Evolutionary conservation across 495 filamentous ascomycete species (phyloP).

Genomic region (Penicillium parvum): DNA sequence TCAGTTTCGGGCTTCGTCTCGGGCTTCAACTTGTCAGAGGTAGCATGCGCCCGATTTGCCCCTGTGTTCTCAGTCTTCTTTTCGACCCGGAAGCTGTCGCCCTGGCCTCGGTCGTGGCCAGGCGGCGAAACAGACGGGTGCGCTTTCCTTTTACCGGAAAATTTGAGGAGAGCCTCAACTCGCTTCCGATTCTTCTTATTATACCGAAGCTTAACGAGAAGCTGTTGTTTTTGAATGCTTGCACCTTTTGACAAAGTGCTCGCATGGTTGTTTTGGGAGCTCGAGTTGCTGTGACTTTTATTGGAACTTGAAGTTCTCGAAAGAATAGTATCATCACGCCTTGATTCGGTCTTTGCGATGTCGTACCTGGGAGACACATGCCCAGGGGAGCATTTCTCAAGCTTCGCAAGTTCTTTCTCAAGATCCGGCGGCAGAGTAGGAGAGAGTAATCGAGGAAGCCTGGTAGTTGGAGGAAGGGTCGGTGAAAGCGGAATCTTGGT

Average conservation of each 20-base stretch:
- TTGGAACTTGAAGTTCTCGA: slow-evolving; percentile 2
- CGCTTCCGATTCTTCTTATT: slow-evolving; percentile 38
- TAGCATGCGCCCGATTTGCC: not conserved
- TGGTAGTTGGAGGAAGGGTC: slow-evolving; percentile 3
- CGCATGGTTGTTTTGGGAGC: slow-evolving; percentile 3
- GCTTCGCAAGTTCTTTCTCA: slow-evolving; percentile 42
- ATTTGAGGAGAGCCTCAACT: slow-evolving; percentile 43
- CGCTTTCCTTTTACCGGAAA: slow-evolving; percentile 38
- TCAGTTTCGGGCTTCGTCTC: slow-evolving; percentile 20
- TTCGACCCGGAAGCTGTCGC: slow-evolving; percentile 17
- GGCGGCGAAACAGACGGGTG: slow-evolving; percentile 23
- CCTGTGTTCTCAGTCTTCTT: slow-evolving; percentile 11
- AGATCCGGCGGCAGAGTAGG: slow-evolving; percentile 44
- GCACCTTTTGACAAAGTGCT: slow-evolving; percentile 9
- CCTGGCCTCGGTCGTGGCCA: slow-evolving; percentile 20
- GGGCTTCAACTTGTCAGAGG: slow-evolving; percentile 12
- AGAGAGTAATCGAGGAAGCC: slow-evolving; percentile 15
- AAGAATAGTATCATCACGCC: slow-evolving; percentile 7
- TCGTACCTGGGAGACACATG: slow-evolving; percentile 15
- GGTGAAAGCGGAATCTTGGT: slow-evolving; percentile 8
- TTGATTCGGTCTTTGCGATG: slow-evolving; percentile 3
- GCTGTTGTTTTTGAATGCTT: slow-evolving; percentile 10
- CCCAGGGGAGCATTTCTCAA: slow-evolving; percentile 23
- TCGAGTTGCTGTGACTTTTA: slow-evolving; percentile 9
- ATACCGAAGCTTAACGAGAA: slow-evolving; percentile 38